Conservation (phyloP, 164 flowering plant genomes). For the Umbilicus rupestris region DNA sequence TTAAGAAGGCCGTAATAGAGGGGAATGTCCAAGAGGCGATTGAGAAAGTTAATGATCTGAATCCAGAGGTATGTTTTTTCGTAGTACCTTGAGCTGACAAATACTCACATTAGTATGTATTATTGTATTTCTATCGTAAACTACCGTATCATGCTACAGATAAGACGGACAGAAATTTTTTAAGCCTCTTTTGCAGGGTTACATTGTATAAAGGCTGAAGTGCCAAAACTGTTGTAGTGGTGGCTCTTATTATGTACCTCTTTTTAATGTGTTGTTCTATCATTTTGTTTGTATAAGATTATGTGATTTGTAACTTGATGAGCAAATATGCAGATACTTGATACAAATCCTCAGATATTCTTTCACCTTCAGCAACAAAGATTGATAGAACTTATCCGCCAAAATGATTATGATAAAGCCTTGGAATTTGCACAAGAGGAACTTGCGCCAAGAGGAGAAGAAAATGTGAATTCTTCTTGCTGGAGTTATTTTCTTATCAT, state of each 20-base stretch:
- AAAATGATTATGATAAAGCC: constrained; percentile 86
- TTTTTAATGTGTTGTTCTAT: not conserved
- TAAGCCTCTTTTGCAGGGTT: not conserved
- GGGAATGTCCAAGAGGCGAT: constrained; percentile 96
- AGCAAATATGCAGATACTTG: constrained; percentile 61
- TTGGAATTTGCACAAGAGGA: constrained; percentile 73
- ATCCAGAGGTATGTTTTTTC: constrained; percentile 66
- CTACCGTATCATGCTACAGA: not conserved
- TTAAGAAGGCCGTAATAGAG: constrained; percentile 79
- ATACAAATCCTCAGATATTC: constrained; percentile 90
- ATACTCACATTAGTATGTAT: not conserved
- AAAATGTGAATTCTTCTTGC: constrained; percentile 47
- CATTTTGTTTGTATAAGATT: not conserved
- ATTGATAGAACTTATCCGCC: constrained; percentile 83
- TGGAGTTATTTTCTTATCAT: constrained; percentile 2
- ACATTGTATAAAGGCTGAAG: not conserved
- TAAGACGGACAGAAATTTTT: not conserved
- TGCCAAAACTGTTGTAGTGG: too few relatives aligned
- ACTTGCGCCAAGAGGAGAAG: constrained; percentile 97
- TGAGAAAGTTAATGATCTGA: constrained; percentile 89
- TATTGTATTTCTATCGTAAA: not conserved
- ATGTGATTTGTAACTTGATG: not conserved
- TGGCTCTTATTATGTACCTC: too few relatives aligned
- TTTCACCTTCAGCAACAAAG: constrained; percentile 97
- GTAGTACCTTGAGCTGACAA: not conserved